Evolutionary conservation across 768 basidiomycete species (phyloP).

Genomic region (Saitozyma podzolica): DNA sequence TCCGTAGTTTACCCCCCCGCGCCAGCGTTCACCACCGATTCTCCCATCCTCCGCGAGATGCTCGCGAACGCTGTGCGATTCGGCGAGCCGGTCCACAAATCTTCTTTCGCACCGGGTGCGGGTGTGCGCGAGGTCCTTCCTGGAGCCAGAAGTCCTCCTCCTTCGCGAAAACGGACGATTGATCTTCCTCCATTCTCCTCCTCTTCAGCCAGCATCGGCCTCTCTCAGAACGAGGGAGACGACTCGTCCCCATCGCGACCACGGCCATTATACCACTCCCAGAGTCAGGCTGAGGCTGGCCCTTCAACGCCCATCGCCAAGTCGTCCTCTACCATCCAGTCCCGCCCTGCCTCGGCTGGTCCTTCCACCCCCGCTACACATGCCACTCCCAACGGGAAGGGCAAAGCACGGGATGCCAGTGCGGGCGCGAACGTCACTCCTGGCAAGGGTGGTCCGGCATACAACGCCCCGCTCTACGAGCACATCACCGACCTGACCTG

Average conservation of each 20-base stretch:
- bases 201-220: neutral
- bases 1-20: neutral
- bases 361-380: no score
- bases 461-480: neutral
- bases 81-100: conserved; percentile 16
- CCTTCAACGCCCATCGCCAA: no score
- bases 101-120: conserved; percentile 7
- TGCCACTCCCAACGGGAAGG: no score
- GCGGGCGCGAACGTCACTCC: no score
- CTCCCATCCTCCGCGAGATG: conserved; percentile 17
- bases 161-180: no score
- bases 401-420: no score
- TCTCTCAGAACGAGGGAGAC: neutral
- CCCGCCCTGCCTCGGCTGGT: no score
- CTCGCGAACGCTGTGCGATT: conserved; percentile 15
- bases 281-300: no score
- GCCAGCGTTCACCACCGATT: neutral
- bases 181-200: neutral
- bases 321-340: no score
- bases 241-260: neutral
- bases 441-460: no score
- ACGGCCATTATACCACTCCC: no score
- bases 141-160: conserved; percentile 17
- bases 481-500: conserved; percentile 17
- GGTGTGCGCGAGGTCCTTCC: conserved; percentile 20